Evolutionary conservation across 2,329 filamentous ascomycete genomes (phyloP).

Genomic region (Endoconidiophora laricicola): DNA sequence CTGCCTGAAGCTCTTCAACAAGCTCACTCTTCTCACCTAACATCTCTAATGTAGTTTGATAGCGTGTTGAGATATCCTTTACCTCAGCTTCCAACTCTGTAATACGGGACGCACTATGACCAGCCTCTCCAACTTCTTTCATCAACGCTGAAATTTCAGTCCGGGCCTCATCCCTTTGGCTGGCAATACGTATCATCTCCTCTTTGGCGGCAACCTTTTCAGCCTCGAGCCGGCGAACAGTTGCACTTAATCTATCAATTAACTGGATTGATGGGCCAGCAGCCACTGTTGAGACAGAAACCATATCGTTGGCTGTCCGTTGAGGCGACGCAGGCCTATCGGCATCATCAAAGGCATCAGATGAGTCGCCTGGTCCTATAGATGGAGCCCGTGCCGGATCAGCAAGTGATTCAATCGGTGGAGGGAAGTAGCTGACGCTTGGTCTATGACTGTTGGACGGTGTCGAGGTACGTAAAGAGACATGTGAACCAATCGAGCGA

Average conservation of each 20-base stretch:
- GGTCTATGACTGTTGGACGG: conserved; percentile 1
- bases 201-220: conserved; percentile 83
- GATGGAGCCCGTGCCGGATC: conserved; percentile 1
- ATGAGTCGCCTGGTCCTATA: neutral
- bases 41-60: conserved; percentile 85
- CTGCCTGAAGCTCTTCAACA: conserved; percentile 76
- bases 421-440: neutral
- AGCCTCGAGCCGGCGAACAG: conserved; percentile 75
- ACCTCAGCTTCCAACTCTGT: conserved; percentile 52
- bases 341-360: conserved; percentile 25
- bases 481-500: conserved; percentile 1
- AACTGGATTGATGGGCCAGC: conserved; percentile 88
- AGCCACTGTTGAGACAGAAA: conserved; percentile 75
- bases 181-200: conserved; percentile 60
- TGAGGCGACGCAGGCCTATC: conserved; percentile 44
- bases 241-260: conserved; percentile 88
- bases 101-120: conserved; percentile 41
- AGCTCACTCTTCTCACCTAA: conserved; percentile 92
- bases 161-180: conserved; percentile 85
- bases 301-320: conserved; percentile 63
- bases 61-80: conserved; percentile 52
- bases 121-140: conserved; percentile 64
- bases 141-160: conserved; percentile 80
- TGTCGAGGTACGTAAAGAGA: neutral
- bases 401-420: conserved; percentile 1